A percentile compares a stretch with the other conserved stretches of the same genome.
These are phyloP conservation scores for Cyclocybe aegerita DNA, from an alignment of 768 basidiomycete genomes.

Conservation along the genomic window DNA sequence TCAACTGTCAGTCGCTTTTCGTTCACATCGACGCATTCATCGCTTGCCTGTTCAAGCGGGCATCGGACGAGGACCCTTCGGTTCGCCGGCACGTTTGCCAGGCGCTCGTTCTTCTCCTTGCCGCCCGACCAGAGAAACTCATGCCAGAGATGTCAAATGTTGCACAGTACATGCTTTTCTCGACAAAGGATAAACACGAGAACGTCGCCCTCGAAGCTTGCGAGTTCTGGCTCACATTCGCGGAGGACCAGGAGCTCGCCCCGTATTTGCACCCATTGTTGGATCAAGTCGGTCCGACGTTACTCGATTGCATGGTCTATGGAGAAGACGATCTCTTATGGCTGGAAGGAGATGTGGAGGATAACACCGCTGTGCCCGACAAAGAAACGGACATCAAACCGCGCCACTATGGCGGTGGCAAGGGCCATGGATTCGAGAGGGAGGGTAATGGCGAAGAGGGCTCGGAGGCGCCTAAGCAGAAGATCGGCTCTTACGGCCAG, in stretches of 20 bases:
- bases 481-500: constrained; percentile 71
- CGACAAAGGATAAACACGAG: constrained; percentile 96
- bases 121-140: constrained; percentile 91
- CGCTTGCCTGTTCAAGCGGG: constrained; percentile 89
- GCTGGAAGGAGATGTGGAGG: constrained; percentile 87
- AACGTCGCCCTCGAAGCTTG: constrained; percentile 96
- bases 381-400: constrained; percentile 97
- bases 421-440: constrained; percentile 82
- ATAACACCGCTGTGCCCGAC: constrained; percentile 77
- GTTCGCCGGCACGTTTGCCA: constrained; percentile 96
- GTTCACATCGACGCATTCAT: constrained; percentile 94
- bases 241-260: constrained; percentile 88
- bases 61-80: constrained; percentile 90
- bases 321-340: constrained; percentile 95
- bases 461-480: constrained; percentile 35
- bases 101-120: constrained; percentile 89
- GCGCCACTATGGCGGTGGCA: constrained; percentile 77
- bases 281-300: constrained; percentile 87
- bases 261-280: constrained; percentile 84
- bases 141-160: constrained; percentile 95
- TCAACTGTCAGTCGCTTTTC: constrained; percentile 83
- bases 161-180: constrained; percentile 98
- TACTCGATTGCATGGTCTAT: constrained; percentile 98
- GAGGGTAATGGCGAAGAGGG: constrained; percentile 49
- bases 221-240: constrained; percentile 99